phyloP scores from a whole-genome alignment of 495 filamentous ascomycete species.

The Poronia punctata region DNA sequence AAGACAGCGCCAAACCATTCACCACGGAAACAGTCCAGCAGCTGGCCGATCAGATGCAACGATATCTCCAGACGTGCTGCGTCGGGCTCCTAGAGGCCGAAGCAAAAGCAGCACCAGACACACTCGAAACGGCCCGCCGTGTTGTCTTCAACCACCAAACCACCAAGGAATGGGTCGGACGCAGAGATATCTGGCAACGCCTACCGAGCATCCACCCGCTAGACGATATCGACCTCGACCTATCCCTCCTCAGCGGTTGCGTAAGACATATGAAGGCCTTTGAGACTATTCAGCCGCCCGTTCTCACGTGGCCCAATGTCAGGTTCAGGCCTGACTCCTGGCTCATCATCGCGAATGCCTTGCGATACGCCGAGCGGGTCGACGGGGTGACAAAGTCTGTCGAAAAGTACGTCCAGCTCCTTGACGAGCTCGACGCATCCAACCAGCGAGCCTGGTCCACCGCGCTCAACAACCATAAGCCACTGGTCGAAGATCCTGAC shows the following conservation, averaged over 20 bases:
- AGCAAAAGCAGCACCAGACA: slow-evolving; percentile 13
- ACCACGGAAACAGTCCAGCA: slow-evolving; percentile 11
- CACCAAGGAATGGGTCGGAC: slow-evolving; percentile 22
- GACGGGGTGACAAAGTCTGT: slow-evolving; percentile 15
- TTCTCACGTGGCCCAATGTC: slow-evolving; percentile 24
- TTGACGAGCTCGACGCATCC: slow-evolving; percentile 23
- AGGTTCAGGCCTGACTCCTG: slow-evolving; percentile 25
- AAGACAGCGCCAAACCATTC: slow-evolving; percentile 13
- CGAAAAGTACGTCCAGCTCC: slow-evolving; percentile 15
- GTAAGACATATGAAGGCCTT: slow-evolving; percentile 23
- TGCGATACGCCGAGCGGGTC: slow-evolving; percentile 24
- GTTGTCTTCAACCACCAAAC: slow-evolving; percentile 28
- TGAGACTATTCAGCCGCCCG: slow-evolving; percentile 12
- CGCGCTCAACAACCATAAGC: slow-evolving; percentile 21
- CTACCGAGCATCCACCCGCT: slow-evolving; percentile 16
- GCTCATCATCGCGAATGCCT: slow-evolving; percentile 21
- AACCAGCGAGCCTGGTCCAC: slow-evolving; percentile 21
- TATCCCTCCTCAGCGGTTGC: slow-evolving; percentile 22
- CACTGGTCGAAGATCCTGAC: slow-evolving; percentile 25
- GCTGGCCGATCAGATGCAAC: slow-evolving; percentile 21
- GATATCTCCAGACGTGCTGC: slow-evolving; percentile 16
- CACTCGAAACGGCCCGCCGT: slow-evolving; percentile 20
- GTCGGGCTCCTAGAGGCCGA: slow-evolving; percentile 21
- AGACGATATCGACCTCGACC: slow-evolving; percentile 18
- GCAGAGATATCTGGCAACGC: slow-evolving; percentile 22